These are phyloP conservation scores for Microcera coccophila DNA, from an alignment of 2,329 filamentous ascomycete species.

Conservation along the genomic window DNA sequence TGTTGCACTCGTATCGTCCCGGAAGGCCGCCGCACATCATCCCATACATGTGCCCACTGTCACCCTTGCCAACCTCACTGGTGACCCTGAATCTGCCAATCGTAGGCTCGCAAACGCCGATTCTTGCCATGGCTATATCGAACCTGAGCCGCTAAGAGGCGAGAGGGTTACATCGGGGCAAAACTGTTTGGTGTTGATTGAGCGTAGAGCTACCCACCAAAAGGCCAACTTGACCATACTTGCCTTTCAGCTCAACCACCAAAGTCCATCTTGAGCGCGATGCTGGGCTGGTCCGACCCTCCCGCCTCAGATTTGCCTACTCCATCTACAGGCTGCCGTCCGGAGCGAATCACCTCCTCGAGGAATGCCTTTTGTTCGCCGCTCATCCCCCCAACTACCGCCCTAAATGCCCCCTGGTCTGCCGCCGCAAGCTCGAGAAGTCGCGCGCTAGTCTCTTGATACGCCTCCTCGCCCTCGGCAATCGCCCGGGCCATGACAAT, in stretches of 20 bases:
- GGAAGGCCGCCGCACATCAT: neutral
- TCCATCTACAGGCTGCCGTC: slow-evolving; percentile 45
- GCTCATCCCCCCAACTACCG: slow-evolving; percentile 67
- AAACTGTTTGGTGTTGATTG: neutral
- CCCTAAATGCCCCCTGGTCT: slow-evolving; percentile 70
- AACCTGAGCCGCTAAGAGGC: neutral
- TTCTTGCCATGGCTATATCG: neutral
- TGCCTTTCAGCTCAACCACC: slow-evolving; percentile 38
- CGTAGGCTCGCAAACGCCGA: neutral
- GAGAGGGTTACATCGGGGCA: neutral
- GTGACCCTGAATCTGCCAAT: neutral
- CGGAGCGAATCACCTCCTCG: slow-evolving; percentile 73
- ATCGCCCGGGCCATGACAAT: slow-evolving; percentile 69
- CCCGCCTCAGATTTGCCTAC: slow-evolving; percentile 37
- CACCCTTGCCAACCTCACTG: neutral
- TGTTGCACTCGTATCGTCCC: neutral
- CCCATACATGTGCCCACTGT: neutral
- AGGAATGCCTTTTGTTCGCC: slow-evolving; percentile 69
- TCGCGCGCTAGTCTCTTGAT: slow-evolving; percentile 69
- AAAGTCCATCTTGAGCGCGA: slow-evolving; percentile 95
- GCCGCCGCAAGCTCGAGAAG: slow-evolving; percentile 76
- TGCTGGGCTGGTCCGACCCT: slow-evolving; percentile 65
- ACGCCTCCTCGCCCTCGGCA: slow-evolving; percentile 56
- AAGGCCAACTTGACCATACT: slow-evolving; percentile 99
- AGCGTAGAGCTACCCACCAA: slow-evolving; percentile 41